Percentiles rank a stretch among this genome's conserved stretches.
Conservation (phyloP, 306 rosid genomes). For the Dryas octopetala region DNA sequence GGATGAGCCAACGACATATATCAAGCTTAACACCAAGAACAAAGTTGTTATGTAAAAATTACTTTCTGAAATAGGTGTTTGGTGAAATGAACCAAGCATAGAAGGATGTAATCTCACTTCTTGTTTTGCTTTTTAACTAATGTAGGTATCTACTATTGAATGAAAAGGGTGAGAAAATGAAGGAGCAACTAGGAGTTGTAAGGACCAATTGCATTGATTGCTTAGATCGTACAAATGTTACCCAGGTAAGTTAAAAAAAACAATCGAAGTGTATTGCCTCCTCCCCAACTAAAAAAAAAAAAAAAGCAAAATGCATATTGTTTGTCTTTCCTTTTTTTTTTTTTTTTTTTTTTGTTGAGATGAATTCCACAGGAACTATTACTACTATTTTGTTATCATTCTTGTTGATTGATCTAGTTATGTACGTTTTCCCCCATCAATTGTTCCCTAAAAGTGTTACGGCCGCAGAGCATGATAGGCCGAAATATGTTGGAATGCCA, state of each 20-base stretch:
- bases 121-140: constrained; percentile 27
- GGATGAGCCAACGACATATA: background rate
- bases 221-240: constrained; percentile 96
- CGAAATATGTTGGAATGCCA: constrained; percentile 85
- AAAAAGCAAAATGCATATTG: background rate
- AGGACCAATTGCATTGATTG: constrained; percentile 97
- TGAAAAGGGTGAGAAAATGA: constrained; percentile 92
- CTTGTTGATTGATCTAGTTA: background rate
- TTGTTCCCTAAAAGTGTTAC: constrained; percentile 20
- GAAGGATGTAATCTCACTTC: background rate
- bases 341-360: too few relatives aligned
- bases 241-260: constrained; percentile 62
- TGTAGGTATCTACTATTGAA: constrained; percentile 78
- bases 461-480: constrained; percentile 91
- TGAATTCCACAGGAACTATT: too few relatives aligned
- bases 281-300: too few relatives aligned
- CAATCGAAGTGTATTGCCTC: too few relatives aligned
- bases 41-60: background rate
- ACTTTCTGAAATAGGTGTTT: background rate
- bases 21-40: background rate
- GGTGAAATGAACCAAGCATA: background rate
- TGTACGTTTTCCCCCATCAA: background rate
- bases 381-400: background rate
- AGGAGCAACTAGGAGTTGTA: constrained; percentile 91
- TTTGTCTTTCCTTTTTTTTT: background rate